Base-by-base conservation (phyloP, 108 stramenopile species). In the Bacterosira constricta region DNA sequence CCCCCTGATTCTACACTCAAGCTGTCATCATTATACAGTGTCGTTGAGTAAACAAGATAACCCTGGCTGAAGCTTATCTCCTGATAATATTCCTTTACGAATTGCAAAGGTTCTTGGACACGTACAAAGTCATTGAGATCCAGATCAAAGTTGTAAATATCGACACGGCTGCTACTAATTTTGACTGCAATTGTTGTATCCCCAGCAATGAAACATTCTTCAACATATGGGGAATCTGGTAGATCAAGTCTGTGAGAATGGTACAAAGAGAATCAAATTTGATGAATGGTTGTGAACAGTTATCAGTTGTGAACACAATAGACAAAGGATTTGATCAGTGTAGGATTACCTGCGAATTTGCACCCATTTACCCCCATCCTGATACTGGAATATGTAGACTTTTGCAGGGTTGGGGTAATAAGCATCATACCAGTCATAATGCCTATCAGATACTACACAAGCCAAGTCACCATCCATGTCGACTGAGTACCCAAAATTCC, bases 21-120 rank as follows among this genome's bases (percentile, higher is more conserved):
- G 44, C 18, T 4, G n/a, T 21, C 20, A 18, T 47, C 46, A 8
- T 47, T 2, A 3, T 47, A 18, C 6, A 23, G 20, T 21, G 3
- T 45, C 44, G 46, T 47, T 21, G 46, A 47, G 46, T 47, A 47
- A 18, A 47, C 46, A 23, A 47, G 46, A 47, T 47, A 47, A 47
- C 23, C 46, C 20, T 18, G 20, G 17, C 23, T 21, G 17, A 47
- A 47, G 46, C 46, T 47, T 21, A 47, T 21, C 15, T 18, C 20
- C 46, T 18, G 46, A 18, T 47, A 2, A 23, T 47, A 18, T 18
- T 47, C 46, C 23, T 23, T 47, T 18, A 23, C 17, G 23, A 23
- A 5, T 18, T 47, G 46, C 20, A 47, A 23, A 4, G 23, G 6
- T 7, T 18, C 3, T 18, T 47, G 23, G 23, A 2, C 23, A 23